Evolutionary conservation across 2,329 filamentous ascomycete species (phyloP).

Genomic region (Daldinia eschscholtzii): DNA sequence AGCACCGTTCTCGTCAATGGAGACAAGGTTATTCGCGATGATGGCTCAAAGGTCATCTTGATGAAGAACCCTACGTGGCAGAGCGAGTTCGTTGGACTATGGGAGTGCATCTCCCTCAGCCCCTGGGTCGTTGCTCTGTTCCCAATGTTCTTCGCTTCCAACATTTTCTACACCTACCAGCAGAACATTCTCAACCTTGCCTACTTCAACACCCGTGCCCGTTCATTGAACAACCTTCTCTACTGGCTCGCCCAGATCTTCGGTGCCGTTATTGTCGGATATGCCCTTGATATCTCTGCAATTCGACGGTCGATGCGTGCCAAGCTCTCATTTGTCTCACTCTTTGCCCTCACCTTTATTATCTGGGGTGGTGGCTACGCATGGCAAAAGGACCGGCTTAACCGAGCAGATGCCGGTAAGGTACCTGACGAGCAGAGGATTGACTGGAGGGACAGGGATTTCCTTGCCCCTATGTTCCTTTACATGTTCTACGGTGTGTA

Average conservation of each 20-base stretch:
- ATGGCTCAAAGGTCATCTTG: conserved; percentile 77
- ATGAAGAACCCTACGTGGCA: conserved; percentile 84
- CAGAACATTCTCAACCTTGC: conserved; percentile 78
- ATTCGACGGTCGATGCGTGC: conserved; percentile 73
- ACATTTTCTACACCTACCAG: conserved; percentile 86
- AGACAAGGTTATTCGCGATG: conserved; percentile 74
- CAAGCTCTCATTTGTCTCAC: conserved; percentile 67
- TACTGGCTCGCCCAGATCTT: conserved; percentile 81
- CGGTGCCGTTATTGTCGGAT: conserved; percentile 76
- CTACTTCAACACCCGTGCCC: conserved; percentile 78
- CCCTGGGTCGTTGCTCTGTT: conserved; percentile 78
- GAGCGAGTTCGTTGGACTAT: conserved; percentile 76
- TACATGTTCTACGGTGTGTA: conserved; percentile 65
- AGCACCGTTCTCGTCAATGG: conserved; percentile 73
- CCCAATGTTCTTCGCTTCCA: conserved; percentile 83
- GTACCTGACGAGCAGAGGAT: conserved; percentile 41
- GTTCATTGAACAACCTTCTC: conserved; percentile 76
- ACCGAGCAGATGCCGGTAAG: conserved; percentile 52
- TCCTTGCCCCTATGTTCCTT: conserved; percentile 78
- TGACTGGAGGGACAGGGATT: conserved; percentile 72
- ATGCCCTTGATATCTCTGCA: conserved; percentile 68
- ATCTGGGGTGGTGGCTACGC: conserved; percentile 81
- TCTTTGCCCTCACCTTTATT: conserved; percentile 75
- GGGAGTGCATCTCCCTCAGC: conserved; percentile 72
- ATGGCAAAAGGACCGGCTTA: conserved; percentile 71